Evolutionary conservation across 805 yeast species (phyloP), one percentile per base, ranked within the genome.

Genomic region (Hanseniaspora guilliermondii): DNA sequence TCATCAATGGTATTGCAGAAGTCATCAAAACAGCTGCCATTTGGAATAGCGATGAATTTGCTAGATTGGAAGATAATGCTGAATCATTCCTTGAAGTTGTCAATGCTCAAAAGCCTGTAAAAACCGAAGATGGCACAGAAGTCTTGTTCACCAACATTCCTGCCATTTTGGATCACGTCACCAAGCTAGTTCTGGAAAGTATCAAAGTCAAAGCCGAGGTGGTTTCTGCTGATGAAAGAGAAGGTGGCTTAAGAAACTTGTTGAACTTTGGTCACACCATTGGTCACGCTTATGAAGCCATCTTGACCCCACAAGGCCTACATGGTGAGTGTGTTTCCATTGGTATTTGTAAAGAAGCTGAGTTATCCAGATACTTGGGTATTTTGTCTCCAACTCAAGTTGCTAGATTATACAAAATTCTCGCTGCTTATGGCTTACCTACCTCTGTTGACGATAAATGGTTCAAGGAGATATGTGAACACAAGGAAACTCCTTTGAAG

Each of bases 291-390:
- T 88, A 85, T 60, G 98, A 93, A 72, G 97, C 98, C n/a, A 81
- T 93, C 36, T 74, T 93, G 58, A 89, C 97, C 4, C 98, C 98
- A 8, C 87, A 89, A 68, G 93, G 95, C 24, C 76, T 93, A 45
- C 98, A 93, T 64, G 98, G 98, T 57, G 98, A 93, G 70, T 93
- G 98, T 76, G 98, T 93, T n/a, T 77, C 97, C n/a, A 77, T 93
- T 57, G 98, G 98, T 59, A 85, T 88, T 77, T 82, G 93, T 35
- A 77, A 82, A 63, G 98, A 93, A 69, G 97, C 97, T 4, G 98
- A 93, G 69, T 75, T 93, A 59, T 77, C 96, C n/a, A 79, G 98
- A 64, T 87, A 87, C 68, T 73, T 86, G 63, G 97, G 97, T 24
- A 78, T 87, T 53, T 72, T 93, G 59, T 79, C 94, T 1, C 93